phyloP scores from a whole-genome alignment of 345 rosid species.

The Bretschneidera sinensis region DNA sequence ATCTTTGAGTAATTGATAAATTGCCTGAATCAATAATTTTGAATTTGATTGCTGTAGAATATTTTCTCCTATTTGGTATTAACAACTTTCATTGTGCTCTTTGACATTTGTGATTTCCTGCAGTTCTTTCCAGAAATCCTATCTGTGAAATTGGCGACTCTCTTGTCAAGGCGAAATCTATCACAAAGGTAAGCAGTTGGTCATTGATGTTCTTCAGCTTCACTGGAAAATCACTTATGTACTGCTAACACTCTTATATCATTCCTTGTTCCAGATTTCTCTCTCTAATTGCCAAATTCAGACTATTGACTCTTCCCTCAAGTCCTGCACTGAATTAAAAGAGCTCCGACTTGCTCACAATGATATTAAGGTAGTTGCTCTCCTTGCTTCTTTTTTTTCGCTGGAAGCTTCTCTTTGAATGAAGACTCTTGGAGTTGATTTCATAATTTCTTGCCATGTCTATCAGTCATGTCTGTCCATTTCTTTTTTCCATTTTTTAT shows the following conservation, averaged over 20 bases:
- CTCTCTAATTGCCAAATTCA: constrained; percentile 76
- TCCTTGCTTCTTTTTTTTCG: neutral
- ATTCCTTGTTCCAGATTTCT: constrained; percentile 52
- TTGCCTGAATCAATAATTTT: neutral
- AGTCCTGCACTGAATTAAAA: constrained; percentile 69
- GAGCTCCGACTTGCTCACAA: constrained; percentile 87
- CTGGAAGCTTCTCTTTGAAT: neutral
- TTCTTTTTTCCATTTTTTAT: neutral
- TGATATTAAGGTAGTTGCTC: constrained; percentile 53
- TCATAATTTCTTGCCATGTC: no score
- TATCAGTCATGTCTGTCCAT: neutral
- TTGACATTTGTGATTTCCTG: constrained; percentile 18
- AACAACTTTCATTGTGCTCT: neutral
- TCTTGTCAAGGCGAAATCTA: constrained; percentile 54
- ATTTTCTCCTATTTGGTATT: neutral
- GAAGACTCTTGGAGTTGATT: neutral
- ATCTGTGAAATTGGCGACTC: constrained; percentile 63
- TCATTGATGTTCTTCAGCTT: constrained; percentile 7
- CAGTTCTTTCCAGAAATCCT: constrained; percentile 90
- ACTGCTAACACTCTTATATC: constrained; percentile 1
- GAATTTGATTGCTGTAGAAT: neutral
- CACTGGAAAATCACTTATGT: neutral
- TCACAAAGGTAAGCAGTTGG: constrained; percentile 60
- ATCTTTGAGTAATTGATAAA: neutral
- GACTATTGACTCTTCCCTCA: constrained; percentile 60